A percentile compares a stretch with the other conserved stretches of the same genome.
Evolutionary conservation across 805 yeast genomes (phyloP).

Genomic region (Vanderwaltozyma yarrowii): DNA sequence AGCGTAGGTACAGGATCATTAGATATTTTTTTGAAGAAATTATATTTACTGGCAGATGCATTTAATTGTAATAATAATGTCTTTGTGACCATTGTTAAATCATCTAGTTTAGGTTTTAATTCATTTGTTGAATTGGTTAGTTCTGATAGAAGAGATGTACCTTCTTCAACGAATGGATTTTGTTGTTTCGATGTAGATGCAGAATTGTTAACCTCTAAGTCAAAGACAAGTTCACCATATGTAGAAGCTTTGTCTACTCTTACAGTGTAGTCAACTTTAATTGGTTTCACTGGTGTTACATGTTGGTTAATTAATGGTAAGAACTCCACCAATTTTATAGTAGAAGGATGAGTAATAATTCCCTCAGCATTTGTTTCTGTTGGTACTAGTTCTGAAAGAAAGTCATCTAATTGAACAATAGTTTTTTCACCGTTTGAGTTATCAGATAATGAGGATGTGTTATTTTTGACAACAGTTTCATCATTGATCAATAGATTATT

Average conservation of each 20-base stretch:
- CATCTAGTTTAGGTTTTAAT: slow-evolving; percentile 33
- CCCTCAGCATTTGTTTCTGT: slow-evolving; percentile 1
- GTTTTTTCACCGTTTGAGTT: slow-evolving; percentile 40
- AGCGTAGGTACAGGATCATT: slow-evolving; percentile 71
- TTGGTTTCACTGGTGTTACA: slow-evolving; percentile 68
- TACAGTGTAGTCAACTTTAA: slow-evolving; percentile 62
- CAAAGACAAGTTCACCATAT: slow-evolving; percentile 70
- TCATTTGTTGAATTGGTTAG: slow-evolving; percentile 22
- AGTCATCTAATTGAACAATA: slow-evolving; percentile 40
- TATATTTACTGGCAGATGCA: slow-evolving; percentile 52
- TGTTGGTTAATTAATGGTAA: slow-evolving; percentile 37
- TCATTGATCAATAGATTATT: slow-evolving; percentile 40
- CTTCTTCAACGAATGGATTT: slow-evolving; percentile 20
- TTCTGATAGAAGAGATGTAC: slow-evolving; percentile 20
- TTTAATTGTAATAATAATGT: slow-evolving; percentile 42
- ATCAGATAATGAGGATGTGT: slow-evolving; percentile 6
- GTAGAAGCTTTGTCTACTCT: slow-evolving; percentile 70
- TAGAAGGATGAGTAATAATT: slow-evolving; percentile 4
- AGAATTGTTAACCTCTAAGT: slow-evolving; percentile 50
- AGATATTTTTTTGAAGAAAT: slow-evolving; percentile 64
- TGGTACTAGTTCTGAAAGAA: slow-evolving; percentile 34
- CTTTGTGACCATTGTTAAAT: slow-evolving; percentile 34
- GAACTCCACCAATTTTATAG: slow-evolving; percentile 42
- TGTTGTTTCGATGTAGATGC: slow-evolving; percentile 21
- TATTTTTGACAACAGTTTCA: slow-evolving; percentile 6